These are phyloP conservation scores for Canna indica DNA, from an alignment of 176 grass and related monocot species.

Conservation along the genomic window DNA sequence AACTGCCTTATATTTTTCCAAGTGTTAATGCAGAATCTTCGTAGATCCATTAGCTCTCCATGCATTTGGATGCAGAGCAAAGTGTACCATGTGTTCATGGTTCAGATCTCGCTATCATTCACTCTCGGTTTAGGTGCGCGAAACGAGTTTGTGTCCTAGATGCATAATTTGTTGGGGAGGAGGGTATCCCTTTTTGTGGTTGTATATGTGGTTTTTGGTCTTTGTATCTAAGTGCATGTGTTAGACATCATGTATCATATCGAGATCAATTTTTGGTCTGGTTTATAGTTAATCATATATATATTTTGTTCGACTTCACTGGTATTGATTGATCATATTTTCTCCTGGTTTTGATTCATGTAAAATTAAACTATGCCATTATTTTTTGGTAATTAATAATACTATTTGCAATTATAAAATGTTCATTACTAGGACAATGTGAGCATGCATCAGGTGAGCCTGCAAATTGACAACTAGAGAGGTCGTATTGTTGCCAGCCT, in stretches of 20 bases:
- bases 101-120: not conserved
- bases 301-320: not conserved
- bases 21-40: not conserved
- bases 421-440: not conserved
- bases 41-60: not conserved
- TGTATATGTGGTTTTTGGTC: conserved; percentile 4
- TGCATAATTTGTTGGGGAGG: not conserved
- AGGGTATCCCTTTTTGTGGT: not conserved
- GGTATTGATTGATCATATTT: too few species aligned
- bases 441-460: not conserved
- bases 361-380: too few species aligned
- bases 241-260: conserved; percentile 1
- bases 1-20: not conserved
- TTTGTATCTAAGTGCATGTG: not conserved
- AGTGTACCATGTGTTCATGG: conserved; percentile 4
- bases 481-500: not conserved
- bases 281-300: not conserved
- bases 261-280: not conserved
- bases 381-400: too few species aligned
- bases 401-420: too few species aligned
- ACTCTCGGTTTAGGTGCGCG: not conserved
- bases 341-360: too few species aligned
- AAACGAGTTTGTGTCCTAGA: not conserved
- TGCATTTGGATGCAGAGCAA: not conserved
- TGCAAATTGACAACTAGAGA: not conserved